Evolutionary conservation across 768 basidiomycete species (phyloP).

Genomic region (Gyrodon lividus): DNA sequence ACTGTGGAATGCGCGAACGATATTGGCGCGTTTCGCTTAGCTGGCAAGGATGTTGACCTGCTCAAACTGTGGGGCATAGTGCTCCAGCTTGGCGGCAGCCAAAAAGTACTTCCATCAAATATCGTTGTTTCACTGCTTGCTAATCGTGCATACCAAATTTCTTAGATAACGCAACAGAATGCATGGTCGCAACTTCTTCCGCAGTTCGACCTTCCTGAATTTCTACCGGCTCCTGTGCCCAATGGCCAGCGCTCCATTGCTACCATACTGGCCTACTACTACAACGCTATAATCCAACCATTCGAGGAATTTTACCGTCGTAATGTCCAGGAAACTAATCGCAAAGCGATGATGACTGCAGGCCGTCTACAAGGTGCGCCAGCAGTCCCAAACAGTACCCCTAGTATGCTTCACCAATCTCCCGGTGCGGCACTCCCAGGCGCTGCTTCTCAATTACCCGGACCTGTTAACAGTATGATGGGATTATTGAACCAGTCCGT

Average conservation of each 20-base stretch:
- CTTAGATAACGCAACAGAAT: constrained; percentile 50
- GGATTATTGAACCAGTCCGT: constrained; percentile 25
- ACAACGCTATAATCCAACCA: constrained; percentile 59
- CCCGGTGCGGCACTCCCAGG: constrained; percentile 11
- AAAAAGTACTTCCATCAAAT: constrained; percentile 50
- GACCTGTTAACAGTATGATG: constrained; percentile 23
- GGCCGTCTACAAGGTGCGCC: constrained; percentile 31
- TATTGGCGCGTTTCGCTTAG: constrained; percentile 62
- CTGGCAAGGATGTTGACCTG: constrained; percentile 75
- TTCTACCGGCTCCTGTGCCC: constrained; percentile 44
- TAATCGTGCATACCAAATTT: constrained; percentile 6
- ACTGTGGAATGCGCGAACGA: constrained; percentile 61
- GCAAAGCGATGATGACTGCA: constrained; percentile 47
- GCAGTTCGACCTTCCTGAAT: constrained; percentile 62
- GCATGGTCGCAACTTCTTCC: constrained; percentile 54
- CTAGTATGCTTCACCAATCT: constrained; percentile 18
- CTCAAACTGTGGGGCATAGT: constrained; percentile 71
- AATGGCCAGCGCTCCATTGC: constrained; percentile 51
- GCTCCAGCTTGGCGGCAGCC: constrained; percentile 56
- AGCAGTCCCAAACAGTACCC: constrained; percentile 12
- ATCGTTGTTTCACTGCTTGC: constrained; percentile 14
- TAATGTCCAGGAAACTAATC: constrained; percentile 59
- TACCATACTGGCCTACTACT: constrained; percentile 54
- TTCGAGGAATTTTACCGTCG: constrained; percentile 73
- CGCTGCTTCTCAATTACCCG: constrained; percentile 19